Base-by-base conservation (phyloP, 306 rosid species). In the Medicago arabica region DNA sequence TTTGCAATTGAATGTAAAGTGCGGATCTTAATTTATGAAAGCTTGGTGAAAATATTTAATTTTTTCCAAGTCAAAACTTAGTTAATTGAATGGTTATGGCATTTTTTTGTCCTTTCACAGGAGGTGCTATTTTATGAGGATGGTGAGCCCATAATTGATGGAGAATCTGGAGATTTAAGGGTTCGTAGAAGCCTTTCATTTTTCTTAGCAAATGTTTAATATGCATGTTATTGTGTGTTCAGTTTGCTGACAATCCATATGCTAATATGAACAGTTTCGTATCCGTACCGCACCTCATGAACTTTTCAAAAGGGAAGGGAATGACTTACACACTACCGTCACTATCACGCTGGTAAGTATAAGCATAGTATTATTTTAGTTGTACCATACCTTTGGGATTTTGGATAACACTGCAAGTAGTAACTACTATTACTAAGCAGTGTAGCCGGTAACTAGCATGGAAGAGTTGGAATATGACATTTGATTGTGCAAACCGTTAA, bases 51-150 rank as follows among this genome's bases (percentile, higher is more conserved):
- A 74, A 49, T 28, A 51, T 50, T 8, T 23, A 23, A 4, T 53
- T 21, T 39, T 51, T 81, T 62, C 14, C 14, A 14, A 46, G 25
- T 41, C 60, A 16, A 53, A 21, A 34, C 61, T 23, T 38, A 28
- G 41, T 25, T 64, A 71, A 54, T 36, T 38, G 21, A 62, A 77
- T 55, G 38, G 19, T 8, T 43, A 44, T 40, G 47, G 67, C 69
- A 83, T 53, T 74, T 67, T 72, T 8, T 60, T 71, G 13, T 62
- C 67, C 60, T 82, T 75, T 59, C 31, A 10, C 86, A 92, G 99
- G 99, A 95, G 88, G 93, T 95, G 74, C 86, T 89, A 60, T 95
- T 95, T 85, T 95, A 92, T 79, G 99, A 95, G 87, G 99, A 95
- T 74, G 99, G 99, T 14, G 99, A 95, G 81, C 96, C 99, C 74